Base-by-base conservation (phyloP, 73 alveolate genomes). In the Tetrahymena malaccensis region DNA sequence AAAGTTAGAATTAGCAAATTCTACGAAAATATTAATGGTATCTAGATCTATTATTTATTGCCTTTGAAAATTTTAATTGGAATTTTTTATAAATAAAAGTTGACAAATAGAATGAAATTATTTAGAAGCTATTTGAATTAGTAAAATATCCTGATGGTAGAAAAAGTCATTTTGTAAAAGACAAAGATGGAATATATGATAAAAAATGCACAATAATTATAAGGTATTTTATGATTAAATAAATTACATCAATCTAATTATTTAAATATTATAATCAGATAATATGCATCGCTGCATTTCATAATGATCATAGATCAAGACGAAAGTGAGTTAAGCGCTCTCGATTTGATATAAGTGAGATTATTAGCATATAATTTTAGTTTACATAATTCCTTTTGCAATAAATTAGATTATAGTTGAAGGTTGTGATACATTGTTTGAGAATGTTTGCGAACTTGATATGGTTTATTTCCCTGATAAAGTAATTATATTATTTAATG, bases 371-470 rank as follows among this genome's bases (percentile, higher is more conserved):
- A 40, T 0, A 13, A 15, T 10, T 50, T 50, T 50, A 13, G 83
- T 50, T 50, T 19, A 50, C 10, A 13, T 50, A 50, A 21, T 10
- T 50, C 3, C 9, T 50, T 21, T 50, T 50, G 83, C 31, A 50
- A 50, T 50, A 50, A 4, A 40, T 7, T 40, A 70, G 89, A 98
- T 97, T 84, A 95, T 98, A 44, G 99, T 98, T 35, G 99, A 98
- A 94, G 96, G 97, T 19, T 95, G 98, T 56, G 99, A 98, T 94
- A 97, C 97, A 94, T 94, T 97, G 94, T 98, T 98, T 94, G 98
- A 98, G 10, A 97, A 98, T 94, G 99, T 98, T 35, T 98, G 99
- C 84, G 99, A 98, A 96, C 93, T 98, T 35, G 99, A 98, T 95
- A 94, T 98, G 94, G 97, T 98, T 93, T 97, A 97, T 93, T 96